Evolutionary conservation across 352 stramenopile species (phyloP).

Genomic region (Plasmopara halstedii): DNA sequence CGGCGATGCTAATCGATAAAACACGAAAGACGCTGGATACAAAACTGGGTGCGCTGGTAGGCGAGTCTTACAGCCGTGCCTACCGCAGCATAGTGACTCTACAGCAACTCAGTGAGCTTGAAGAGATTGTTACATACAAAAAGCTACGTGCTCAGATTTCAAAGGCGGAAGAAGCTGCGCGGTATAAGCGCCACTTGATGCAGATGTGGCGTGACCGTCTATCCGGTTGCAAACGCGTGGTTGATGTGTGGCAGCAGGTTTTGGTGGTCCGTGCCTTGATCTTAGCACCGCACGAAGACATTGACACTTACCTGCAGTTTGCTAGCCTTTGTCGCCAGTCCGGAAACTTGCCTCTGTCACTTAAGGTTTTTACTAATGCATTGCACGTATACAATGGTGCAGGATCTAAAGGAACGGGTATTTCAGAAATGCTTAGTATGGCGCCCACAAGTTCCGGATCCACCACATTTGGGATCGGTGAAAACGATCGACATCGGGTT

Average conservation of each 20-base stretch:
- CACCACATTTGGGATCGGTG: slow-evolving; percentile 51
- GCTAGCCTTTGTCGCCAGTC: slow-evolving; percentile 88
- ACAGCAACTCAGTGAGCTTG: slow-evolving; percentile 95
- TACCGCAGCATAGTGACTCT: slow-evolving; percentile 96
- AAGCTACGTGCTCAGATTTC: slow-evolving; percentile 68
- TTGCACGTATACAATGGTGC: slow-evolving; percentile 45
- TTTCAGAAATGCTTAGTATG: slow-evolving; percentile 45
- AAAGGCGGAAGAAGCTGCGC: slow-evolving; percentile 64
- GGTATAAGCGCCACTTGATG: slow-evolving; percentile 77
- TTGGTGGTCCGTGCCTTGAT: slow-evolving; percentile 91
- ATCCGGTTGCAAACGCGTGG: slow-evolving; percentile 86
- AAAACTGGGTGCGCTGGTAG: slow-evolving; percentile 93
- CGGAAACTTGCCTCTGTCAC: slow-evolving; percentile 73
- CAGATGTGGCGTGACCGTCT: slow-evolving; percentile 81
- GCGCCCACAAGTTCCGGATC: slow-evolving; percentile 52
- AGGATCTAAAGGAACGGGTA: slow-evolving; percentile 10
- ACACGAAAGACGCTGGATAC: slow-evolving; percentile 91
- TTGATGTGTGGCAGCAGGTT: slow-evolving; percentile 90
- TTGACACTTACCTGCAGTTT: slow-evolving; percentile 90
- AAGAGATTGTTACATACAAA: slow-evolving; percentile 96
- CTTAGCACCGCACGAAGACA: slow-evolving; percentile 77
- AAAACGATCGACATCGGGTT: slow-evolving; percentile 89
- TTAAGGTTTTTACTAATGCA: slow-evolving; percentile 82
- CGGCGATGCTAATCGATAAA: slow-evolving; percentile 89
- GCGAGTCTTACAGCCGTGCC: slow-evolving; percentile 94